phyloP scores from a whole-genome alignment of 768 basidiomycete genomes.

The Rossbeevera mucosa region DNA sequence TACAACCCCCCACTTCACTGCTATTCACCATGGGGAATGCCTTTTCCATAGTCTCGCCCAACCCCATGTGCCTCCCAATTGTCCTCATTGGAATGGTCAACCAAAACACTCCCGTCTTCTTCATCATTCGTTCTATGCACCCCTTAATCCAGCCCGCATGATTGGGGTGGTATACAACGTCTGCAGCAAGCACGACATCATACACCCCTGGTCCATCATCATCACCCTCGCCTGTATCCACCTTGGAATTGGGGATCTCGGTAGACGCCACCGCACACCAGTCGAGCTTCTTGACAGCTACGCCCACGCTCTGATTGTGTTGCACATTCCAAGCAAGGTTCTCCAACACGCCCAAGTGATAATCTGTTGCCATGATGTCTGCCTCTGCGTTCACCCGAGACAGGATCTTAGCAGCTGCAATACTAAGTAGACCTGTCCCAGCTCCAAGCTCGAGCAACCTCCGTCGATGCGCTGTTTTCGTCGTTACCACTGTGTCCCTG shows the following conservation, averaged over 20 bases:
- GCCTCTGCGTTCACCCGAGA: slow-evolving; percentile 12
- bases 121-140: slow-evolving; percentile 53
- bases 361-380: slow-evolving; percentile 67
- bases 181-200: slow-evolving; percentile 73
- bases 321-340: slow-evolving; percentile 61
- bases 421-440: slow-evolving; percentile 80
- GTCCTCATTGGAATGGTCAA: slow-evolving; percentile 67
- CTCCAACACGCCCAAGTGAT: slow-evolving; percentile 65
- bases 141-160: slow-evolving; percentile 67
- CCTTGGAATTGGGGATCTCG: slow-evolving; percentile 22
- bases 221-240: background rate
- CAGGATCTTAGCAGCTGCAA: slow-evolving; percentile 53
- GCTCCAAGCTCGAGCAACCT: slow-evolving; percentile 78
- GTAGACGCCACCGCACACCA: slow-evolving; percentile 49
- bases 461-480: slow-evolving; percentile 10
- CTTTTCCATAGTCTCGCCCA: slow-evolving; percentile 51
- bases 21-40: slow-evolving; percentile 38
- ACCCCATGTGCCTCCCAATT: slow-evolving; percentile 57
- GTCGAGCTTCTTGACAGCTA: slow-evolving; percentile 53
- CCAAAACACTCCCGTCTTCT: slow-evolving; percentile 55
- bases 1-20: background rate
- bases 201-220: slow-evolving; percentile 31
- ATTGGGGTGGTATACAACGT: slow-evolving; percentile 69
- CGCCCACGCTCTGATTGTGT: slow-evolving; percentile 40
- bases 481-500: background rate